phyloP scores from a whole-genome alignment of 2,329 filamentous ascomycete species.

The Madurella fahalii region DNA sequence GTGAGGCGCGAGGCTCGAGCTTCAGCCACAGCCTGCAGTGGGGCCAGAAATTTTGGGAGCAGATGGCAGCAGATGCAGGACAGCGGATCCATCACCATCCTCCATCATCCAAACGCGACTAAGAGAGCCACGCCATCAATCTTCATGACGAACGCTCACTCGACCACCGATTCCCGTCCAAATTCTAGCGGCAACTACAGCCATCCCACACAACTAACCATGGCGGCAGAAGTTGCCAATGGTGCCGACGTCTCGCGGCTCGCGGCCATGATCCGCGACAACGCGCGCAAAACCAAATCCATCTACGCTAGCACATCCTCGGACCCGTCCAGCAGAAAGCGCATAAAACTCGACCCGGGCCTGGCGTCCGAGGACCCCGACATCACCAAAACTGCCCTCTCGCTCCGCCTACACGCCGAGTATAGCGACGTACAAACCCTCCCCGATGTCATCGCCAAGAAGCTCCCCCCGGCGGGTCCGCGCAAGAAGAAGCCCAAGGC shows the following conservation, averaged over 20 bases:
- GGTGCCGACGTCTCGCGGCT: conserved; percentile 29
- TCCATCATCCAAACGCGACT: conserved; percentile 7
- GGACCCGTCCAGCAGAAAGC: conserved; percentile 28
- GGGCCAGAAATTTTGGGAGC: conserved; percentile 8
- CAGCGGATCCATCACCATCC: conserved; percentile 13
- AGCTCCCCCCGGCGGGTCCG: conserved; percentile 60
- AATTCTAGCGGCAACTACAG: no score
- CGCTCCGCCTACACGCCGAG: conserved; percentile 63
- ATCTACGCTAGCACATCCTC: conserved; percentile 34
- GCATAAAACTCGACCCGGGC: conserved; percentile 33
- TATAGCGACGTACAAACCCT: conserved; percentile 75
- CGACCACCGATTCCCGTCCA: no score
- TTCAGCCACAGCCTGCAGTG: conserved; percentile 17
- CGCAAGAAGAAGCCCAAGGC: conserved; percentile 52
- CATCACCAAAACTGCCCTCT: conserved; percentile 41
- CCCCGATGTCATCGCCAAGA: conserved; percentile 72
- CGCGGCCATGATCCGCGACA: conserved; percentile 38
- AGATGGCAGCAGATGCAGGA: conserved; percentile 1
- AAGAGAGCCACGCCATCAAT: background rate
- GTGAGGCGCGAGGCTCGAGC: conserved; percentile 14
- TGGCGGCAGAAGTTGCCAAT: conserved; percentile 31
- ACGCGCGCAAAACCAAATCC: conserved; percentile 38
- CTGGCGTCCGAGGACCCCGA: conserved; percentile 39
- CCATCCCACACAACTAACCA: conserved; percentile 1
- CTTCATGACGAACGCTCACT: background rate